A percentile compares a stretch with the other conserved stretches of the same genome.
Conservation (phyloP, 805 yeast species). For the Candida corydali region DNA sequence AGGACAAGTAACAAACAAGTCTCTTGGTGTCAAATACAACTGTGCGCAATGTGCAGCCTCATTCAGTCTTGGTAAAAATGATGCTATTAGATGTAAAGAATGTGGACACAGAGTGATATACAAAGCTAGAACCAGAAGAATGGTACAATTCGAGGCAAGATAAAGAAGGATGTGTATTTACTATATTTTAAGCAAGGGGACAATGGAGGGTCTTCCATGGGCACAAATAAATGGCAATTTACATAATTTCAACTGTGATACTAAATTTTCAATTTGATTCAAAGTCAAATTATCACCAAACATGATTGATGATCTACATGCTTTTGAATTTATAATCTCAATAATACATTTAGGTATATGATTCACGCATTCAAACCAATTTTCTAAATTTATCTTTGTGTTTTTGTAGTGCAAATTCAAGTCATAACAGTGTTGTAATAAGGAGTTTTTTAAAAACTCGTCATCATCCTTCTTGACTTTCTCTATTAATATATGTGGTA, state of each 20-base stretch:
- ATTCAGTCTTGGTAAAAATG: constrained; percentile 83
- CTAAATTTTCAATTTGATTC: constrained; percentile 41
- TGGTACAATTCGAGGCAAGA: constrained; percentile 59
- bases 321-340: constrained; percentile 52
- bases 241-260: constrained; percentile 45
- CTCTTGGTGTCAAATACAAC: constrained; percentile 85
- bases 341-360: constrained; percentile 48
- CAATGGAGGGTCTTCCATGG: constrained; percentile 75
- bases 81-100: constrained; percentile 96
- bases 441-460: constrained; percentile 27
- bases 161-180: constrained; percentile 11
- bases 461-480: constrained; percentile 22
- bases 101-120: constrained; percentile 97
- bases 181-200: constrained; percentile 38
- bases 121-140: constrained; percentile 96
- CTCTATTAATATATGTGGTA: constrained; percentile 41
- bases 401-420: constrained; percentile 27
- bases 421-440: constrained; percentile 45
- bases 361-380: constrained; percentile 19
- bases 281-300: constrained; percentile 56
- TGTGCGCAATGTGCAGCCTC: constrained; percentile 96
- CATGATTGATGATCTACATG: constrained; percentile 68
- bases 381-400: constrained; percentile 34
- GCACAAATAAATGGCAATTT: constrained; percentile 74
- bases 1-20: constrained; percentile 61